Evolutionary conservation across 805 yeast genomes (phyloP).

Genomic region (Teunomyces atbi): DNA sequence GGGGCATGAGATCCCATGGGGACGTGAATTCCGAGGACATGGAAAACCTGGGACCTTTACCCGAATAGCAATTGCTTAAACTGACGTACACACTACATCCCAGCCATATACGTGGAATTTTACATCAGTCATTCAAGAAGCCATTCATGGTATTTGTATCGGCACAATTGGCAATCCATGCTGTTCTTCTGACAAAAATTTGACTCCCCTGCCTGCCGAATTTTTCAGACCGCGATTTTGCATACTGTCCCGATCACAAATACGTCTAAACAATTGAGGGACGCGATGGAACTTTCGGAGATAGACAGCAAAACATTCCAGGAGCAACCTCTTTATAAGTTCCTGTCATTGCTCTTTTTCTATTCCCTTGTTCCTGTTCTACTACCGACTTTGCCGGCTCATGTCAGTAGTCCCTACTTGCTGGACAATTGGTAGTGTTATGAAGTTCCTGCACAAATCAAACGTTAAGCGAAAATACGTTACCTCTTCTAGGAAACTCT

Average conservation of each 20-base stretch:
- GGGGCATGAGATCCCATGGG: conserved; percentile 2
- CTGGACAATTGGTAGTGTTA: too few relatives aligned
- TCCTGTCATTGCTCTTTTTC: neutral
- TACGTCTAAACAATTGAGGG: neutral
- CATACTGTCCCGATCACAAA: neutral
- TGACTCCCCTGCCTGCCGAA: conserved; percentile 2
- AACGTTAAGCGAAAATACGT: neutral
- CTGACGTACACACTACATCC: too few relatives aligned
- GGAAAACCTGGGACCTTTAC: neutral
- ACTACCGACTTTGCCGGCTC: too few relatives aligned
- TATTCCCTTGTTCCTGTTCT: neutral
- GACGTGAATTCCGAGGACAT: conserved; percentile 2
- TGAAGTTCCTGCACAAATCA: neutral
- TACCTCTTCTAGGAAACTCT: neutral
- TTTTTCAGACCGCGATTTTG: conserved; percentile 2
- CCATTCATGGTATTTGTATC: neutral
- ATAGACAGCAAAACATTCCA: neutral
- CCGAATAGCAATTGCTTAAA: too few relatives aligned
- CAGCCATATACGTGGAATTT: too few relatives aligned
- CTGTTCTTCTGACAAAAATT: neutral
- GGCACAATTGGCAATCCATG: neutral
- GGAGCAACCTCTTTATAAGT: too few relatives aligned
- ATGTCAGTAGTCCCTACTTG: too few relatives aligned
- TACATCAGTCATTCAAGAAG: too few relatives aligned
- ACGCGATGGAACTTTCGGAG: neutral